Evolutionary conservation across 257 asterid species (phyloP), one percentile per base, ranked within the genome.

Genomic region (Solanum etuberosum): DNA sequence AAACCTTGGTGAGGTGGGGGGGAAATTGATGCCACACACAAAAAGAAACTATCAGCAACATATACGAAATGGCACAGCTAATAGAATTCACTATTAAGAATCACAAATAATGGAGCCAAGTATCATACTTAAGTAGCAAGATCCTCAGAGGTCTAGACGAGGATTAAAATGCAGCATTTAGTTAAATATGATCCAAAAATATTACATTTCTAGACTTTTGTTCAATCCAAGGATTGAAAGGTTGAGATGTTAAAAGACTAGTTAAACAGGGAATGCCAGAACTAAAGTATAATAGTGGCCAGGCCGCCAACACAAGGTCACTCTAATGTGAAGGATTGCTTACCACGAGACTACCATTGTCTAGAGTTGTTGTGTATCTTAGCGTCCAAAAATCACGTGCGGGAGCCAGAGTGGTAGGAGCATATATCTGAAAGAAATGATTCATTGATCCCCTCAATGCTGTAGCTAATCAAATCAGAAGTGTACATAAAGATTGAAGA

Each of bases 301-400:
- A 80, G 67, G 5, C 29, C 4, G 29, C 43, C 67, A 10, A 81
- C 10, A 32, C 68, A 29, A 81, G 25, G 29, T 46, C 18, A 48
- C 21, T 31, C 31, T 10, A 81, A 31, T 40, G 27, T 37, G 61
- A 48, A 90, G 23, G 38, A 85, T 57, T 35, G 78, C 95, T 88
- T 95, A 97, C 99, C 96, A 97, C 99, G 86, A 94, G 90, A 90
- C 99, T 97, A 89, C 99, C 99, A 43, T 93, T 94, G 70, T 95
- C 99, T 90, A 97, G 90, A 80, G 97, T 93, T 74, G 98, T 93
- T 12, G 99, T 95, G 93, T 96, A 97, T 95, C 99, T 93, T 80
- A 97, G 93, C 27, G 99, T 95, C 99, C 99, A 97, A 89, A 97
- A 96, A 90, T 96, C 99, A 74, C 99, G 96, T 38, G 99, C 99